Evolutionary conservation across 2,329 filamentous ascomycete species (phyloP).

Genomic region (Myriosclerotinia scirpicola): DNA sequence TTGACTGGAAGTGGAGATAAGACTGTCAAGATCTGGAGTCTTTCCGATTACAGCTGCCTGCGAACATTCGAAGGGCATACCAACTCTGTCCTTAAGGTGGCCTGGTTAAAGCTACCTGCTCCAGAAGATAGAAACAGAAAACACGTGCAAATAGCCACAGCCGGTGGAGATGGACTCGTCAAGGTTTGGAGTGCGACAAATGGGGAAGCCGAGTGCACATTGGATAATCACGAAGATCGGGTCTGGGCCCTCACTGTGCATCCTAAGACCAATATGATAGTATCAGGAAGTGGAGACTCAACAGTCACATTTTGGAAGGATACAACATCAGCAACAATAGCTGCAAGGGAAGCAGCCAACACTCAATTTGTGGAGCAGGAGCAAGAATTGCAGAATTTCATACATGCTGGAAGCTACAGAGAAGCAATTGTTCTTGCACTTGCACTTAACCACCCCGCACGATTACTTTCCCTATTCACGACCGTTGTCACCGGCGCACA

Average conservation of each 20-base stretch:
- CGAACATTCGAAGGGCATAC: slow-evolving; percentile 95
- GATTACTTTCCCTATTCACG: slow-evolving; percentile 81
- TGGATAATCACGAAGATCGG: slow-evolving; percentile 95
- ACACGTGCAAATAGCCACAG: slow-evolving; percentile 74
- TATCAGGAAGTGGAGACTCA: slow-evolving; percentile 89
- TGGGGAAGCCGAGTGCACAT: slow-evolving; percentile 81
- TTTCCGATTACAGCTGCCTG: slow-evolving; percentile 88
- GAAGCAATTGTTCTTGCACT: slow-evolving; percentile 91
- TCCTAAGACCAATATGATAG: slow-evolving; percentile 67
- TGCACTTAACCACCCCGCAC: slow-evolving; percentile 89
- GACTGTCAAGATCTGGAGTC: slow-evolving; percentile 91
- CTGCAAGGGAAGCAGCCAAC: slow-evolving; percentile 69
- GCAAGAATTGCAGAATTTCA: slow-evolving; percentile 90
- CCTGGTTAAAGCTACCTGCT: slow-evolving; percentile 69
- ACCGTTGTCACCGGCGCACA: slow-evolving; percentile 67
- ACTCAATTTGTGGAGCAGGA: slow-evolving; percentile 87
- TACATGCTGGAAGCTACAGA: slow-evolving; percentile 82
- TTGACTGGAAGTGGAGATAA: slow-evolving; percentile 95
- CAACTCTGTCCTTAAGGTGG: slow-evolving; percentile 90
- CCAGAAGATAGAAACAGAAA: slow-evolving; percentile 54
- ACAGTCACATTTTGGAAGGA: slow-evolving; percentile 96
- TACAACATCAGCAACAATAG: slow-evolving; percentile 77
- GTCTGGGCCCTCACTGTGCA: slow-evolving; percentile 87
- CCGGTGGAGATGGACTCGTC: slow-evolving; percentile 89
- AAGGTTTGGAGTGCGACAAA: slow-evolving; percentile 92